phyloP scores from a whole-genome alignment of 169 alveolate genomes.

The Plasmodium inui region DNA sequence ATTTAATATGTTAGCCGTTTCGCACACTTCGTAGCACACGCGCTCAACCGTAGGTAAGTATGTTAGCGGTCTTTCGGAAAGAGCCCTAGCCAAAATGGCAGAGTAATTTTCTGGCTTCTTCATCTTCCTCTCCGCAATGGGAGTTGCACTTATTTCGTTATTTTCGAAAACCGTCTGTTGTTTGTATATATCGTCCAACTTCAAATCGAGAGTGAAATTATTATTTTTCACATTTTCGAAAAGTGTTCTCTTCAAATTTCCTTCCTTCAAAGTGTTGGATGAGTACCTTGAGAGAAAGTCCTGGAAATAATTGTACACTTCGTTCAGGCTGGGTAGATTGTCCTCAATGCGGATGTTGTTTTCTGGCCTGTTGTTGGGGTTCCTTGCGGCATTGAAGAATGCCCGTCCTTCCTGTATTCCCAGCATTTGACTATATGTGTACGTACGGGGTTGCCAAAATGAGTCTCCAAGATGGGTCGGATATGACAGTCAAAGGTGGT shows the following conservation, averaged over 20 bases:
- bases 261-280: conserved; percentile 84
- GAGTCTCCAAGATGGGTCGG: neutral
- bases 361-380: conserved; percentile 71
- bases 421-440: neutral
- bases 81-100: conserved; percentile 82
- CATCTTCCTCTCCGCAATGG: conserved; percentile 73
- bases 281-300: conserved; percentile 82
- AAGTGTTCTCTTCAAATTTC: conserved; percentile 81
- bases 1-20: conserved; percentile 80
- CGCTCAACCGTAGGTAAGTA: conserved; percentile 83
- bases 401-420: conserved; percentile 86
- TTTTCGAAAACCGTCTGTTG: conserved; percentile 81
- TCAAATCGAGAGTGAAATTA: conserved; percentile 82
- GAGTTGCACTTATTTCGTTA: conserved; percentile 77
- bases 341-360: conserved; percentile 75
- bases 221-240: conserved; percentile 84
- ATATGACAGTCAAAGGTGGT: neutral
- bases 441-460: neutral
- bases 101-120: conserved; percentile 80
- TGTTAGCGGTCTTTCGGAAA: conserved; percentile 84
- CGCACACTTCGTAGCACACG: conserved; percentile 85
- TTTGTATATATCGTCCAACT: conserved; percentile 84
- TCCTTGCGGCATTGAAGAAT: conserved; percentile 77
- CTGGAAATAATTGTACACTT: conserved; percentile 83
- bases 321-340: conserved; percentile 82